phyloP scores from a whole-genome alignment of 2,329 filamentous ascomycete genomes.

The Endothia cerciana region DNA sequence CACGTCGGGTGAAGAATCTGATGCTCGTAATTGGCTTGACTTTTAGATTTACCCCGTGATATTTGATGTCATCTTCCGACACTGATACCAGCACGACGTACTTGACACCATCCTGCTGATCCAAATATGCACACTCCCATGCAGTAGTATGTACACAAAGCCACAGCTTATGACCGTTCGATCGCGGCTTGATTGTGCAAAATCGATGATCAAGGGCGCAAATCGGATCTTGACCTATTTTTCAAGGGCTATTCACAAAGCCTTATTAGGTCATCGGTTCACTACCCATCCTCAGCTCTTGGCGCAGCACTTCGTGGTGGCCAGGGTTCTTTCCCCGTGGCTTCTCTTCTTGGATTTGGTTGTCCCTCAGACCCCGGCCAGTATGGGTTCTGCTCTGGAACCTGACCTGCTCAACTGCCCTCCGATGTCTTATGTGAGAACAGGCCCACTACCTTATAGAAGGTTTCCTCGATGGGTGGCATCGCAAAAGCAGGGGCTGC shows the following conservation, averaged over 20 bases:
- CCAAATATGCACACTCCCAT: background rate
- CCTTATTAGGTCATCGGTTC: background rate
- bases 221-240: background rate
- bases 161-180: background rate
- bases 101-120: background rate
- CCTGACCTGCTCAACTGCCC: background rate
- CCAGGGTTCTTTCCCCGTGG: too few species aligned
- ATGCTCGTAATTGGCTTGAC: conserved; percentile 3
- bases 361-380: background rate
- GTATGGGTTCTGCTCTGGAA: background rate
- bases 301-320: background rate
- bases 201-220: background rate
- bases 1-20: background rate
- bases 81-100: background rate
- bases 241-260: background rate
- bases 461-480: conserved; percentile 74
- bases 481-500: conserved; percentile 69
- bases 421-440: conserved; percentile 47
- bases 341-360: background rate
- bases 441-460: conserved; percentile 70
- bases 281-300: background rate
- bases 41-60: background rate
- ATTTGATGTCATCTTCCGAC: background rate
- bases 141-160: background rate
- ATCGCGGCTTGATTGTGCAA: background rate